Base-by-base conservation (phyloP, 441 rosid genomes). In the Gossypium davidsonii region DNA sequence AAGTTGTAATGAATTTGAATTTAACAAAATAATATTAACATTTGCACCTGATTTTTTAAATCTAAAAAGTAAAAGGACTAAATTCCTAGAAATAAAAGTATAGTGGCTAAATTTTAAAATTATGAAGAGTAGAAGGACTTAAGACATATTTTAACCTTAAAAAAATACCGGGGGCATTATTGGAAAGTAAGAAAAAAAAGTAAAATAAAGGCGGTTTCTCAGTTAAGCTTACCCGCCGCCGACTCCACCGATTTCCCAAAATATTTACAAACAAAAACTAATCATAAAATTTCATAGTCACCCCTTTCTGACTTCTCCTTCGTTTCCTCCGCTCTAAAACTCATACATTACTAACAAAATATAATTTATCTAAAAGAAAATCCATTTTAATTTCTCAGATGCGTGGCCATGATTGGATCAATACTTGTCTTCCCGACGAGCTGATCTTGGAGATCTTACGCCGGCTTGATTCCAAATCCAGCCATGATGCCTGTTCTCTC, bases 401-500 rank as follows among this genome's bases (percentile, higher is more conserved):
- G 98, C 74, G 96, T 70, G 90, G 96, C 48, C 85, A 78, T 17
- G 94, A 90, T 78, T 80, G 82, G 90, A 89, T 91, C 70, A 93
- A 93, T 84, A 71, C 77, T 3, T 67, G 72, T 63, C 80, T 93
- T 4, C 97, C 94, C 78, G 96, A 90, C 60, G 97, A 91, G 81
- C 74, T 91, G 62, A 79, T 93, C 72, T 75, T 89, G n/a, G 96
- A 90, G 88, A 86, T 91, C 77, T 82, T 93, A 84, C 63, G 76
- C 67, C 93, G 82, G 73, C 83, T 93, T 21, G 92, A 86, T 46
- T 82, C 90, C 20, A 93, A 91, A 72, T 39, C 78, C 8, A 78
- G 77, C 78, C 94, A 83, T 44, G 96, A 93, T 70, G 84, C 96
- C 63, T 91, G 91, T 61, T 91, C 98, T 21, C 91, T 93, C 74